Evolutionary conservation across 495 filamentous ascomycete species (phyloP).

Genomic region (Astrothelium subdiscretum): DNA sequence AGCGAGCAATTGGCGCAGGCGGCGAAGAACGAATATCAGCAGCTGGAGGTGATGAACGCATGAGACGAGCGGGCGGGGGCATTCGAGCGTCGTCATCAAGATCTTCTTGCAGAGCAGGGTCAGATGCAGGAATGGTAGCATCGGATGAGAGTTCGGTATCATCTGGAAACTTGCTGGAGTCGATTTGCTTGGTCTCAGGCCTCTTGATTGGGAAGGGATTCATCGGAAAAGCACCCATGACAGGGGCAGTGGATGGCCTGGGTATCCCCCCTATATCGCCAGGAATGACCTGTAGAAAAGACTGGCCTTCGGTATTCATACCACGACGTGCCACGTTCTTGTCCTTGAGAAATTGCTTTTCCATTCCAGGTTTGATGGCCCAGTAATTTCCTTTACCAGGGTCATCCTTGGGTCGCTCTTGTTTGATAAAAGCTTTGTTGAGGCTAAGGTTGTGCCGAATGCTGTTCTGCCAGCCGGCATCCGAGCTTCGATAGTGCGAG

Average conservation of each 20-base stretch:
- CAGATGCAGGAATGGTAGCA: slow-evolving; percentile 85
- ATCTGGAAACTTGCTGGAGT: slow-evolving; percentile 36
- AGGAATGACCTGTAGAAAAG: slow-evolving; percentile 19
- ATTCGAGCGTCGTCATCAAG: slow-evolving; percentile 32
- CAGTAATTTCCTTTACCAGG: slow-evolving; percentile 99
- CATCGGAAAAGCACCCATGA: slow-evolving; percentile 36
- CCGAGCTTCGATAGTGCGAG: slow-evolving; percentile 68
- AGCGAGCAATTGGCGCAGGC: slow-evolving; percentile 46
- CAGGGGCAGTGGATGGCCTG: slow-evolving; percentile 21
- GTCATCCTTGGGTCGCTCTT: slow-evolving; percentile 92
- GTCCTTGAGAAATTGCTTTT: slow-evolving; percentile 79
- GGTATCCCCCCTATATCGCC: slow-evolving; percentile 12
- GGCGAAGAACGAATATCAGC: slow-evolving; percentile 74
- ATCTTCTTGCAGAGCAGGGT: slow-evolving; percentile 59
- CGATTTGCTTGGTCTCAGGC: slow-evolving; percentile 20
- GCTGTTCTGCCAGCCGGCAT: slow-evolving; percentile 95
- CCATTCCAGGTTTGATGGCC: slow-evolving; percentile 79
- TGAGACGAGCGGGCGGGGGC: slow-evolving; percentile 24
- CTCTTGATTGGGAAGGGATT: slow-evolving; percentile 16
- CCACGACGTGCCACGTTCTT: slow-evolving; percentile 58
- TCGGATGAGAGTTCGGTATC: slow-evolving; percentile 73
- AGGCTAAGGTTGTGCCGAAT: slow-evolving; percentile 97
- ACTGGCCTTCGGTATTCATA: slow-evolving; percentile 27
- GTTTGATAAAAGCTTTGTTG: slow-evolving; percentile 94
- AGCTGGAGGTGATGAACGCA: slow-evolving; percentile 50